Evolutionary conservation across 805 yeast species (phyloP).

Genomic region (Priceomyces medius): DNA sequence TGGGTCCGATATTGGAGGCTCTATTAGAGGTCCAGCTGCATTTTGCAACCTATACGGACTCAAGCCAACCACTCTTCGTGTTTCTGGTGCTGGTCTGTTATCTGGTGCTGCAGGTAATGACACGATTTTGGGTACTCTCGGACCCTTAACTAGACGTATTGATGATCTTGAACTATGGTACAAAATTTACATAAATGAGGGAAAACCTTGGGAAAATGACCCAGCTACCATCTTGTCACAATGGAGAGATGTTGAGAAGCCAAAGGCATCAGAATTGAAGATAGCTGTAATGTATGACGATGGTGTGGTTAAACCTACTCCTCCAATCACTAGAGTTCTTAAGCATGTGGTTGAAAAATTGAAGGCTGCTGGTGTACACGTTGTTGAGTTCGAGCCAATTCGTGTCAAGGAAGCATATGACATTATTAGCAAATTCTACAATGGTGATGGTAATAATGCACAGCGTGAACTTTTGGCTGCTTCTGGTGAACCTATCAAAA

Average conservation of each 20-base stretch:
- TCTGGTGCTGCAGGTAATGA: conserved; percentile 63
- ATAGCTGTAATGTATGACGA: conserved; percentile 66
- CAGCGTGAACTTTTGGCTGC: conserved; percentile 50
- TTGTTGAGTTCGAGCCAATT: conserved; percentile 58
- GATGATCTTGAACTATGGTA: conserved; percentile 70
- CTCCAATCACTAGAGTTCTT: conserved; percentile 61
- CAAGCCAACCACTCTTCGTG: conserved; percentile 42
- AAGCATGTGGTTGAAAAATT: conserved; percentile 54
- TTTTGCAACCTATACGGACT: conserved; percentile 41
- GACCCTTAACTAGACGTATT: conserved; percentile 64
- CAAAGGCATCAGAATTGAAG: conserved; percentile 46
- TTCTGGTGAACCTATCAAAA: conserved; percentile 69
- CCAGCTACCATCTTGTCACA: conserved; percentile 48
- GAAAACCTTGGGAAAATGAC: conserved; percentile 62
- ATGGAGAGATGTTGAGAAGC: conserved; percentile 49
- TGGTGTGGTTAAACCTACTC: conserved; percentile 64
- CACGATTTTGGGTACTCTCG: conserved; percentile 62
- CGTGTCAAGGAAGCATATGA: conserved; percentile 58
- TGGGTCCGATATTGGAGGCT: conserved; percentile 46
- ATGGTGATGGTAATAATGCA: conserved; percentile 65
- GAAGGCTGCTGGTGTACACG: conserved; percentile 56
- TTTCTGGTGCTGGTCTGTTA: conserved; percentile 43
- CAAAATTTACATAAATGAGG: conserved; percentile 58
- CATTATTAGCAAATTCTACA: conserved; percentile 55
- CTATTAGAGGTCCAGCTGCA: conserved; percentile 45